phyloP scores from a whole-genome alignment of 306 rosid species.

The Luffa acutangula region DNA sequence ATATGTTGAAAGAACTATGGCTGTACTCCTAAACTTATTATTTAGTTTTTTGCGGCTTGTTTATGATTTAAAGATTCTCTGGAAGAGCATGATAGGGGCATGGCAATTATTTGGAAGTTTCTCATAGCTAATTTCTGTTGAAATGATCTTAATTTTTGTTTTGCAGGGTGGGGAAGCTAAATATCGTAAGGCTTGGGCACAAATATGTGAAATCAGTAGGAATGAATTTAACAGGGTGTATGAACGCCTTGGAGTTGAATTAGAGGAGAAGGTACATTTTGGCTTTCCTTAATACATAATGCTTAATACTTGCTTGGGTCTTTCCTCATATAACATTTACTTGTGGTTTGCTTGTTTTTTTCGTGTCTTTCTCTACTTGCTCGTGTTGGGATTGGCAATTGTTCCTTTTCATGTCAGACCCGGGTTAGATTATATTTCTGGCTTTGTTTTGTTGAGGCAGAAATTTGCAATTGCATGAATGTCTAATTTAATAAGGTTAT shows the following conservation, averaged over 20 bases:
- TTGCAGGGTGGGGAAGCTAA: slow-evolving; percentile 60
- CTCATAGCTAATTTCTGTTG: background rate
- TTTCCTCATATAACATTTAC: background rate
- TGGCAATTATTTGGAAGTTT: background rate
- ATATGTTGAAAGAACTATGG: background rate
- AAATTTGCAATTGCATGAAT: background rate
- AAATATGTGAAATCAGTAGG: slow-evolving; percentile 83
- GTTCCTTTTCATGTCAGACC: background rate
- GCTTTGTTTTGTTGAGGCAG: background rate
- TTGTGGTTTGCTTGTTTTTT: background rate
- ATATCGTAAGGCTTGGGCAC: slow-evolving; percentile 71
- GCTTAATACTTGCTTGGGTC: background rate
- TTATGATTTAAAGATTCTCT: background rate
- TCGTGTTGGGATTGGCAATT: background rate
- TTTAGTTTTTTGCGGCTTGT: background rate
- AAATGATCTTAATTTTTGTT: background rate
- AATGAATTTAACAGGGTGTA: slow-evolving; percentile 79
- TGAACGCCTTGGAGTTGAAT: slow-evolving; percentile 59
- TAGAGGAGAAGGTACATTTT: slow-evolving; percentile 70
- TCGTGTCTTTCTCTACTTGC: background rate
- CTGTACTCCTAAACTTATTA: background rate
- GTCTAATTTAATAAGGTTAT: background rate
- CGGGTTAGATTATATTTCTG: background rate
- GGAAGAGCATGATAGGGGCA: background rate
- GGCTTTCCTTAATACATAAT: background rate